Evolutionary conservation across 2,329 filamentous ascomycete species (phyloP).

Genomic region (Aulographum hederae): DNA sequence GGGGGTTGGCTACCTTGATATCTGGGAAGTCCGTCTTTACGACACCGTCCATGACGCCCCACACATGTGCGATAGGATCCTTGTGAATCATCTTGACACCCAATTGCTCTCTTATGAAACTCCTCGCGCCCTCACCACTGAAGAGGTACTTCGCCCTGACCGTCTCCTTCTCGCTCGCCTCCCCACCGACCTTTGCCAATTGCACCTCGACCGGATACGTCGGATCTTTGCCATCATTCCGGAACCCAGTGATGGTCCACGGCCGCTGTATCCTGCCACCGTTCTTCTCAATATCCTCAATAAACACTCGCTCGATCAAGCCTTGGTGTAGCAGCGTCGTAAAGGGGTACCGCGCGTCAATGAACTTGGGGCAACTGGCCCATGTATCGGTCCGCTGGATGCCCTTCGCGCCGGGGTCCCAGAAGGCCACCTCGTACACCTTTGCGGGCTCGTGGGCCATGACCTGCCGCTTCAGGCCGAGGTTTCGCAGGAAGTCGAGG

Average conservation of each 20-base stretch:
- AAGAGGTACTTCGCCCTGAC: conserved; percentile 44
- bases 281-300: conserved; percentile 41
- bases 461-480: conserved; percentile 73
- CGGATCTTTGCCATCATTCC: conserved; percentile 39
- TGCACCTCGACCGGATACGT: conserved; percentile 68
- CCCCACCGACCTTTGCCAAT: conserved; percentile 59
- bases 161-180: conserved; percentile 48
- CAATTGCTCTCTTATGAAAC: conserved; percentile 42
- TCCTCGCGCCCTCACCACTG: conserved; percentile 42
- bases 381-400: conserved; percentile 48
- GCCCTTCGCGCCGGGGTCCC: conserved; percentile 38
- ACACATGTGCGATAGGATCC: conserved; percentile 44
- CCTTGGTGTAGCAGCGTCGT: conserved; percentile 45
- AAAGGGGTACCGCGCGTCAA: conserved; percentile 45
- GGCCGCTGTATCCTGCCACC: conserved; percentile 37
- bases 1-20: conserved; percentile 29
- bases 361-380: conserved; percentile 77
- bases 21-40: conserved; percentile 45
- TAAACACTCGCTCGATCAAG: conserved; percentile 42
- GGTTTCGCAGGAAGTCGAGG: conserved; percentile 69
- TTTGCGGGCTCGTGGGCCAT: conserved; percentile 79
- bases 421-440: conserved; percentile 56
- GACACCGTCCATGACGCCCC: conserved; percentile 50
- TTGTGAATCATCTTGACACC: conserved; percentile 47
- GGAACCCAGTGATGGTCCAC: conserved; percentile 43